Evolutionary conservation across 169 alveolate genomes (phyloP).

Genomic region (Cryptosporidium ryanae): DNA sequence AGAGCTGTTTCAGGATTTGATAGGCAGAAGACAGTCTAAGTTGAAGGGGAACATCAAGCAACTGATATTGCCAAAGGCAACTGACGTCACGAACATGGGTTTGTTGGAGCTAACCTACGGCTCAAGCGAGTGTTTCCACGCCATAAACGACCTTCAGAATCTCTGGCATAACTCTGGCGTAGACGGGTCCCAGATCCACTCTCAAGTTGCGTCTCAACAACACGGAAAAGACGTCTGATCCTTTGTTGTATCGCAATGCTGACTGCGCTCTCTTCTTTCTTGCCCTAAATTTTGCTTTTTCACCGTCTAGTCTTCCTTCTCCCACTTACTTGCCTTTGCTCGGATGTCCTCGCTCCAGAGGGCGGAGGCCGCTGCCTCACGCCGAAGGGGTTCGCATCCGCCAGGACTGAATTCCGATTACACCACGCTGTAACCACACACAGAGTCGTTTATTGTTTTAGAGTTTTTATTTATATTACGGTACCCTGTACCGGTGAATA

Average conservation of each 20-base stretch:
- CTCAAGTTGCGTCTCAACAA: constrained; percentile 31
- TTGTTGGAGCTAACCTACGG: constrained; percentile 37
- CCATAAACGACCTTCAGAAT: constrained; percentile 57
- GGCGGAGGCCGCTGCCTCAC: too few relatives aligned
- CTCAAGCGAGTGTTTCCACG: constrained; percentile 43
- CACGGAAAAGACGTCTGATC: neutral
- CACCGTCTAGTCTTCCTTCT: too few relatives aligned
- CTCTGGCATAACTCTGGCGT: constrained; percentile 10
- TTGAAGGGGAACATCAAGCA: constrained; percentile 37
- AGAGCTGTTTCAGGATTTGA: constrained; percentile 52
- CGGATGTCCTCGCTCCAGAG: too few relatives aligned
- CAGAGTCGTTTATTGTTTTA: too few relatives aligned
- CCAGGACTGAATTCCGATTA: too few relatives aligned
- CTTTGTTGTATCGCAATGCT: neutral
- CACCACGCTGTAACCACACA: too few relatives aligned
- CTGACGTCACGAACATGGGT: constrained; percentile 45
- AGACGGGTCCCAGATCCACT: neutral
- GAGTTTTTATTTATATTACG: too few relatives aligned
- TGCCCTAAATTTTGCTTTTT: too few relatives aligned
- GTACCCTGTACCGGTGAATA: too few relatives aligned
- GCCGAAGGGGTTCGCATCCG: too few relatives aligned
- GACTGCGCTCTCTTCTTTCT: too few relatives aligned
- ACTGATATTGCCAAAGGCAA: constrained; percentile 21
- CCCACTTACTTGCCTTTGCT: too few relatives aligned
- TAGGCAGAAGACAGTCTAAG: constrained; percentile 60